phyloP scores from a whole-genome alignment of 495 filamentous ascomycete species.

The Aspergillus panamensis region DNA sequence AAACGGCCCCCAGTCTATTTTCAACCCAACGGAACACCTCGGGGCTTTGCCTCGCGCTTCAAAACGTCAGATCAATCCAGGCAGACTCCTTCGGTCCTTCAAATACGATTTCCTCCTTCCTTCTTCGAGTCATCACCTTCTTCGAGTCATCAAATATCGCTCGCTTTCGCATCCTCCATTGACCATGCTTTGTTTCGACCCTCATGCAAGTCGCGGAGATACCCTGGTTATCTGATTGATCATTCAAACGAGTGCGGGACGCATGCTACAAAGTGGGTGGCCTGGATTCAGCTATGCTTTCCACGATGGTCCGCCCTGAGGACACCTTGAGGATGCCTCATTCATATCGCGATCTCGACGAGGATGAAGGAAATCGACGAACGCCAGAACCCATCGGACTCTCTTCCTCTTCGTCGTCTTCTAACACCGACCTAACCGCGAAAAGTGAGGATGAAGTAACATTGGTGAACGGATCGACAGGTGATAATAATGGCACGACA shows the following conservation, averaged over 20 bases:
- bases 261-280: slow-evolving; percentile 4
- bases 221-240: slow-evolving; percentile 20
- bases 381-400: slow-evolving; percentile 24
- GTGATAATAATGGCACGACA: slow-evolving; percentile 22
- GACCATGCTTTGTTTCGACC: slow-evolving; percentile 25
- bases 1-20: slow-evolving; percentile 11
- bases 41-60: slow-evolving; percentile 18
- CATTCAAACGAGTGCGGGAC: slow-evolving; percentile 4
- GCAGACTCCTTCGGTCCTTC: not conserved
- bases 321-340: slow-evolving; percentile 38
- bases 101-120: not conserved
- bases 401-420: slow-evolving; percentile 24
- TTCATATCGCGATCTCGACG: slow-evolving; percentile 33
- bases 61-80: not conserved
- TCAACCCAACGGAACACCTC: slow-evolving; percentile 17
- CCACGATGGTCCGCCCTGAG: slow-evolving; percentile 40
- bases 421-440: slow-evolving; percentile 28
- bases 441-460: slow-evolving; percentile 33
- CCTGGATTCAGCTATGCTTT: slow-evolving; percentile 29
- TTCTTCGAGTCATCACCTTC: not conserved
- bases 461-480: slow-evolving; percentile 31
- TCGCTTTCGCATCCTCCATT: slow-evolving; percentile 15
- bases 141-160: not conserved
- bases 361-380: slow-evolving; percentile 30
- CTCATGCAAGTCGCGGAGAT: slow-evolving; percentile 14